Base-by-base conservation (phyloP, 176 grass and related monocot species). In the Oryza officinalis region DNA sequence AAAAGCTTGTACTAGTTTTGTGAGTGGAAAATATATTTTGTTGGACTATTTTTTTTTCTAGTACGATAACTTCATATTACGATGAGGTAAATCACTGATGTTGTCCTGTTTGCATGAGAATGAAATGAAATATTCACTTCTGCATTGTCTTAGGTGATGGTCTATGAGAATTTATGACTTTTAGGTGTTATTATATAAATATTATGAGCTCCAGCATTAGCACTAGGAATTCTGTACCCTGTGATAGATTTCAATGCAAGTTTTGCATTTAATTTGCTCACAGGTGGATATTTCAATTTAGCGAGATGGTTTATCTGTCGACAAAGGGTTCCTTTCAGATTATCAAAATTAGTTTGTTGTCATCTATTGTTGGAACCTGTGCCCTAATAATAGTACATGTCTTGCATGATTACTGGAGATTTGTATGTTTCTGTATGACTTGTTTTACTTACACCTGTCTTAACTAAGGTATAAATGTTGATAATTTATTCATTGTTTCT, bases 251-350 rank as follows among this genome's bases (percentile, higher is more conserved):
- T 63, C 41, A 85, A 27, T 72, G 13, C 20, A 72, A 47, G 22
- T 17, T 13, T 35, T 31, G 60, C 1, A 63, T 13, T 22, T 37
- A 61, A 61, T 72, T 40, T 86, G 40, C 25, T 85, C n/a, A 23
- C 26, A n/a, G 27, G 40, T 66, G 67, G 3, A 80, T 86, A 27
- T 72, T 52, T 72, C 14, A 63, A 40, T 80, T 41, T 79, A 27
- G 6, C 10, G 23, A 13, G 27, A 79, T 71, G 27, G 45, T 46
- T 81, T 72, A 6, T 65, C 38, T 57, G 14, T 27, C 10, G 3
- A 27, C n/a, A 20, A 20, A 68, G 26, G 30, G 44, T 75, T 7
- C 50, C 44, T 5, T 84, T 57, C 11, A 14, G 6, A 13, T 31
- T 65, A 67, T 75, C 63, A 54, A 54, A 33, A 65, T 76, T 38